Evolutionary conservation across 1,284 basidiomycete genomes (phyloP).

Genomic region (Termitomyces sp.): DNA sequence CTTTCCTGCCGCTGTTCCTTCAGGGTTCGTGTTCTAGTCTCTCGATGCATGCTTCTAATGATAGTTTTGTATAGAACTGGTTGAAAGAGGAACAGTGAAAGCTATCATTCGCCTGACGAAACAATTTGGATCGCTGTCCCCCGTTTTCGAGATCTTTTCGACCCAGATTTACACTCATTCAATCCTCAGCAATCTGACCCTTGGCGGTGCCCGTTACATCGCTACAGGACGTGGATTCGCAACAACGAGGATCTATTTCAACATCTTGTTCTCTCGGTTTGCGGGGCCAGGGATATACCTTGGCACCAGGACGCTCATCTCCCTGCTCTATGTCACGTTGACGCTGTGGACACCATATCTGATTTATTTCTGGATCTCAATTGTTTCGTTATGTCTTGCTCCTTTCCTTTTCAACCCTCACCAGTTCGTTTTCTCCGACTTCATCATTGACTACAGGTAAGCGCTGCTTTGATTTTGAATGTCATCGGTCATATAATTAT

Average conservation of each 20-base stretch:
- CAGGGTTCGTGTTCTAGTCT: slow-evolving; percentile 61
- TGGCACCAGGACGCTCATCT: slow-evolving; percentile 85
- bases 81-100: slow-evolving; percentile 86
- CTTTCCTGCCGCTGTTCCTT: slow-evolving; percentile 88
- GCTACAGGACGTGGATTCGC: slow-evolving; percentile 99
- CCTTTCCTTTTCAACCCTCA: slow-evolving; percentile 98
- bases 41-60: background rate
- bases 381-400: slow-evolving; percentile 81
- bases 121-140: slow-evolving; percentile 91
- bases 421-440: slow-evolving; percentile 93
- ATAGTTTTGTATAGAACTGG: slow-evolving; percentile 60
- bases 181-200: slow-evolving; percentile 90
- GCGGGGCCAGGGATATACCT: slow-evolving; percentile 96
- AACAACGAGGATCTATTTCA: slow-evolving; percentile 89
- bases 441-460: slow-evolving; percentile 91
- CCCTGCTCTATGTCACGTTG: slow-evolving; percentile 88
- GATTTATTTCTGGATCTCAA: slow-evolving; percentile 95
- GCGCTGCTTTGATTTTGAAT: slow-evolving; percentile 18
- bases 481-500: slow-evolving; percentile 11
- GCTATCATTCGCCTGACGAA: slow-evolving; percentile 86
- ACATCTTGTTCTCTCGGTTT: slow-evolving; percentile 91
- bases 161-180: slow-evolving; percentile 97
- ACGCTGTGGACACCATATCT: slow-evolving; percentile 86
- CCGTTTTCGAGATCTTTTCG: slow-evolving; percentile 92
- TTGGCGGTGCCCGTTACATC: slow-evolving; percentile 94